phyloP scores from a whole-genome alignment of 1,139 yeast species.

The Schizosaccharomyces versatilis region DNA sequence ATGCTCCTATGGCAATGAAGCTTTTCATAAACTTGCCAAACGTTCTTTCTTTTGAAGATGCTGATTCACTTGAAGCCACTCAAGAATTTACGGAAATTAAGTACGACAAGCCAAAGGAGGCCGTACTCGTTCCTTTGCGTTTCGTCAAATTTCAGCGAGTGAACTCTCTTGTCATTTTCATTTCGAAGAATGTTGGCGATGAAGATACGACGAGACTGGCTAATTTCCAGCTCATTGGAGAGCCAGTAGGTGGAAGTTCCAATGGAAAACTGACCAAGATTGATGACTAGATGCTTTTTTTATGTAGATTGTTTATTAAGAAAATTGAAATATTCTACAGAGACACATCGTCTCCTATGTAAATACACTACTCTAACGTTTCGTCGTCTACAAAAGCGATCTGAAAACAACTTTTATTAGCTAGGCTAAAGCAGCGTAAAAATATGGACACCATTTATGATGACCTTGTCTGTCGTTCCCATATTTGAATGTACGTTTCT shows the following conservation, averaged over 20 bases:
- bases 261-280: neutral
- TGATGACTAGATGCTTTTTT: neutral
- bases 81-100: slow-evolving; percentile 6
- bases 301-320: neutral
- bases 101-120: slow-evolving; percentile 9
- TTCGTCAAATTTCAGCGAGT: slow-evolving; percentile 11
- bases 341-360: neutral
- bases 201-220: slow-evolving; percentile 8
- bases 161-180: slow-evolving; percentile 9
- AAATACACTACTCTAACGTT: neutral
- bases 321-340: neutral
- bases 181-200: slow-evolving; percentile 9
- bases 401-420: neutral
- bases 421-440: too few species aligned
- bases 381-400: neutral
- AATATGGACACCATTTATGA: neutral
- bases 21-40: slow-evolving; percentile 8
- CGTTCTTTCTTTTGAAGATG: slow-evolving; percentile 11
- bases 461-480: slow-evolving; percentile 25
- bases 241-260: neutral
- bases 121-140: slow-evolving; percentile 8
- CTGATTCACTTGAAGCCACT: slow-evolving; percentile 5
- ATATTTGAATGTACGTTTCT: slow-evolving; percentile 44
- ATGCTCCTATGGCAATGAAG: slow-evolving; percentile 9
- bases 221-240: neutral